phyloP scores from a whole-genome alignment of 768 basidiomycete species.

The Russula lepida region DNA sequence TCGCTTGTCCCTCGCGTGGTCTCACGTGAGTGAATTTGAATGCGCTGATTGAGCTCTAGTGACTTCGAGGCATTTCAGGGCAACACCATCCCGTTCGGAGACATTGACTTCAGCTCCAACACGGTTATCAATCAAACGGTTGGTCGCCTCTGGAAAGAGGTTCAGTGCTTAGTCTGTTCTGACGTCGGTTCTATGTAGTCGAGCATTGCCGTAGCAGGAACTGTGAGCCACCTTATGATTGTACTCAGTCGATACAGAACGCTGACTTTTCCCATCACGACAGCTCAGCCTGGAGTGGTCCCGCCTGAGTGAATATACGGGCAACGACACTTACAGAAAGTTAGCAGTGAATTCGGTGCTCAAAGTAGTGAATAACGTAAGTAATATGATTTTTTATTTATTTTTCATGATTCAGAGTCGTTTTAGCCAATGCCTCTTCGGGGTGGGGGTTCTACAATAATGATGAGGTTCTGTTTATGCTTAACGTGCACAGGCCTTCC shows the following conservation, averaged over 20 bases:
- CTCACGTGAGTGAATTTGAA: conserved; percentile 34
- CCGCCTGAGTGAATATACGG: conserved; percentile 44
- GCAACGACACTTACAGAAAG: conserved; percentile 49
- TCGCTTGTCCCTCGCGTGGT: conserved; percentile 56
- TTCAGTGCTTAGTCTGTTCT: conserved; percentile 34
- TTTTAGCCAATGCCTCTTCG: conserved; percentile 30
- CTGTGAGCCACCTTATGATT: conserved; percentile 27
- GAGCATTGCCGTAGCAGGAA: conserved; percentile 42
- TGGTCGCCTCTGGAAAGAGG: conserved; percentile 19
- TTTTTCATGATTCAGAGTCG: conserved; percentile 15
- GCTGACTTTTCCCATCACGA: neutral
- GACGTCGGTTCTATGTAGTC: conserved; percentile 36
- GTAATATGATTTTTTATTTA: conserved; percentile 6
- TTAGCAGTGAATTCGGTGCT: conserved; percentile 25
- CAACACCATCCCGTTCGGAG: conserved; percentile 32
- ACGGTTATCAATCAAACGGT: conserved; percentile 28
- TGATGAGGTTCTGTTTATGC: neutral
- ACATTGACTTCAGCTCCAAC: conserved; percentile 34
- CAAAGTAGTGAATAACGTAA: conserved; percentile 39
- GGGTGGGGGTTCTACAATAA: neutral
- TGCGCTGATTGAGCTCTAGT: neutral
- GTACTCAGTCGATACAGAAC: neutral
- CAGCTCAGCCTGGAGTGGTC: conserved; percentile 54
- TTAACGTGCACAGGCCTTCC: conserved; percentile 39
- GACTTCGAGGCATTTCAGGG: conserved; percentile 21